Base-by-base conservation (phyloP, 208 protist genomes). In the Sergeia podlipaevii region DNA sequence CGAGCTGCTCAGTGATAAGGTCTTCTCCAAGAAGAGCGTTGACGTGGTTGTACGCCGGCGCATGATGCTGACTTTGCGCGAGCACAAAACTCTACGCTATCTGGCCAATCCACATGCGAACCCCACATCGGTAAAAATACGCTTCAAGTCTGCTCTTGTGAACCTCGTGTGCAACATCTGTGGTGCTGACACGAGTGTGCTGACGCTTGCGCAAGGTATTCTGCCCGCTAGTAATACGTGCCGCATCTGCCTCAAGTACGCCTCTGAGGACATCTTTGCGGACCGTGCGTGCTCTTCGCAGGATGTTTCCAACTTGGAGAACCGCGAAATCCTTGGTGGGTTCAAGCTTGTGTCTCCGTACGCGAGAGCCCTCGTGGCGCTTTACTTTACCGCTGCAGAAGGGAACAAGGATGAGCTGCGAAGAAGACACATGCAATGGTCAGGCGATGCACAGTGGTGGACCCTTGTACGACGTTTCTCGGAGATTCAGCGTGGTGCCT, bases 101-200 rank as follows among this genome's bases (percentile, higher is more conserved):
- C 61, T 91, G 8, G 44, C 71, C 0, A 44, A 58, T 24, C 70
- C 67, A 0, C 65, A 64, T 1, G 10, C 30, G 26, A 57, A 60
- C 33, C 55, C 72, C 13, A 65, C 47, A 7, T 36, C 55, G 7
- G 56, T 41, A 7, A 59, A 78, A 52, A 55, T 82, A 15, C 44
- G 53, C 21, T 91, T 91, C 65, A 84, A 53, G 20, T 69, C 77
- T 0, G 66, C 73, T 2, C 68, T 91, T 27, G 70, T 88, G 51
- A 78, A 87, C 59, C 53, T 91, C 11, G 53, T 91, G 18, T 91
- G 84, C 56, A 75, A 74, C 52, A 71, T 88, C 20, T 88, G 84
- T 58, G 70, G 73, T 50, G 60, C 64, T 1, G 38, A 64, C 34
- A 70, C 71, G 29, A 80, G 70, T 53, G 79, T 84, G 37, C 52